Evolutionary conservation across 208 protist genomes (phyloP).

Genomic region (Wallacemonas rigidus): DNA sequence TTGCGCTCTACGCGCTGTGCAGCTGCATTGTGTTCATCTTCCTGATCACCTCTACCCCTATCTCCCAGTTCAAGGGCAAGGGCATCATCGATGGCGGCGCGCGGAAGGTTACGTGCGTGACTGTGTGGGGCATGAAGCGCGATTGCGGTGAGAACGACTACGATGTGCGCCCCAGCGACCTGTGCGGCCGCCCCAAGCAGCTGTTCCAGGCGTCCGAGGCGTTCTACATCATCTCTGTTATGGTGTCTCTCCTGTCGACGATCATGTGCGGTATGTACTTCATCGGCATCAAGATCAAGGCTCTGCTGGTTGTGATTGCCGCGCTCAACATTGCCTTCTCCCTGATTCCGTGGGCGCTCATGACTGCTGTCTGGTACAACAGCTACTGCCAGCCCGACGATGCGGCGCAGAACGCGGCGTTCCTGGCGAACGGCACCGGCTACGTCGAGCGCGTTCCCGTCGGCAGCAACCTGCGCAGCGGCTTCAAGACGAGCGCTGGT

Average conservation of each 20-base stretch:
- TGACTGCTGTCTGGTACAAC: slow-evolving; percentile 45
- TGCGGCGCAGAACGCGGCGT: slow-evolving; percentile 16
- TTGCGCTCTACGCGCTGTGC: slow-evolving; percentile 48
- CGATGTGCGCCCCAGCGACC: slow-evolving; percentile 12
- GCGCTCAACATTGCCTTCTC: slow-evolving; percentile 24
- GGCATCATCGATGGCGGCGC: slow-evolving; percentile 26
- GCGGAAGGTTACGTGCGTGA: slow-evolving; percentile 46
- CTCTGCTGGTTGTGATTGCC: slow-evolving; percentile 27
- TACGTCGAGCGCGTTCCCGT: slow-evolving; percentile 18
- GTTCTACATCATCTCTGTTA: slow-evolving; percentile 63
- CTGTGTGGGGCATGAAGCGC: slow-evolving; percentile 57
- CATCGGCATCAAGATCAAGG: slow-evolving; percentile 29
- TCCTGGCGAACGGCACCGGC: slow-evolving; percentile 14
- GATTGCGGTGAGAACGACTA: slow-evolving; percentile 34
- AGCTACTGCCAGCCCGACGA: slow-evolving; percentile 35
- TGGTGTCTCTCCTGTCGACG: slow-evolving; percentile 33
- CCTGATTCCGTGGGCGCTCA: slow-evolving; percentile 59
- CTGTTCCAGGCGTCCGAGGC: slow-evolving; percentile 55
- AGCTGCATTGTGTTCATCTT: slow-evolving; percentile 55
- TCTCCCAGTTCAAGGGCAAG: slow-evolving; percentile 58
- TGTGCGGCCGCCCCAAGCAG: slow-evolving; percentile 29
- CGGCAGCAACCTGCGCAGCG: slow-evolving; percentile 25
- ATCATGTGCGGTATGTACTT: slow-evolving; percentile 36
- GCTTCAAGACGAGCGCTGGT: slow-evolving; percentile 46
- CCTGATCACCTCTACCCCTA: slow-evolving; percentile 43